Evolutionary conservation across 2,329 filamentous ascomycete genomes (phyloP).

Genomic region (Truncatella angustata): DNA sequence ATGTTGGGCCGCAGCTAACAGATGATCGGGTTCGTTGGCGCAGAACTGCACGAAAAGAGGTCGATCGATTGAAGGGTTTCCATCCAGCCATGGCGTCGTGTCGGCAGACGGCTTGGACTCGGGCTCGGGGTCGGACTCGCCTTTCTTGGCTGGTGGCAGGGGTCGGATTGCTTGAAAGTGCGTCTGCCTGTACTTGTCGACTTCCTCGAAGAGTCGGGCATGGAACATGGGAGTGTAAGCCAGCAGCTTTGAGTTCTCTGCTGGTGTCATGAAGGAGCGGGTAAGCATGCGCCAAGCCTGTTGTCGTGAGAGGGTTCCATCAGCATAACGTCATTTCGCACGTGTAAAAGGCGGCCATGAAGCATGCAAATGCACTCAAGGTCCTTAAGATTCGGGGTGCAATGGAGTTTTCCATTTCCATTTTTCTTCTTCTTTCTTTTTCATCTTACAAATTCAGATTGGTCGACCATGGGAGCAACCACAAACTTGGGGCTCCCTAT

Average conservation of each 20-base stretch:
- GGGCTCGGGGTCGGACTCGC: conserved; percentile 13
- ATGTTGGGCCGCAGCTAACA: conserved; percentile 74
- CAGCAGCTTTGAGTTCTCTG: conserved; percentile 64
- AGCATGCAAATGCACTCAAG: no score
- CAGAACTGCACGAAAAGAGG: conserved; percentile 97
- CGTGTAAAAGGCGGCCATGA: no score
- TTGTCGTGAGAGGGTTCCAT: no score
- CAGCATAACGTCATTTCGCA: no score
- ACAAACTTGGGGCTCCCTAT: conserved; percentile 89
- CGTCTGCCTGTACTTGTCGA: conserved; percentile 69
- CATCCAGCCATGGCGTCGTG: conserved; percentile 67
- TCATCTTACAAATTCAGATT: conserved; percentile 91
- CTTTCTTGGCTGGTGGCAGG: conserved; percentile 16
- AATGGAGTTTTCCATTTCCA: background rate
- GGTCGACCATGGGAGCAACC: conserved; percentile 96
- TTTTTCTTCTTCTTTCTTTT: background rate
- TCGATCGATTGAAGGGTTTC: conserved; percentile 79
- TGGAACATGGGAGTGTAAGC: conserved; percentile 97
- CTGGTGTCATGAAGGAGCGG: conserved; percentile 79
- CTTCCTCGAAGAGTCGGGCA: conserved; percentile 81
- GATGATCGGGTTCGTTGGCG: conserved; percentile 77
- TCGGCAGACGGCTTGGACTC: conserved; percentile 28
- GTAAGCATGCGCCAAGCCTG: conserved; percentile 96
- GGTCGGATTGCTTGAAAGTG: conserved; percentile 72
- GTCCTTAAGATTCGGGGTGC: no score